Conservation (phyloP, 768 basidiomycete species). For the Tephrocybe rancida region DNA sequence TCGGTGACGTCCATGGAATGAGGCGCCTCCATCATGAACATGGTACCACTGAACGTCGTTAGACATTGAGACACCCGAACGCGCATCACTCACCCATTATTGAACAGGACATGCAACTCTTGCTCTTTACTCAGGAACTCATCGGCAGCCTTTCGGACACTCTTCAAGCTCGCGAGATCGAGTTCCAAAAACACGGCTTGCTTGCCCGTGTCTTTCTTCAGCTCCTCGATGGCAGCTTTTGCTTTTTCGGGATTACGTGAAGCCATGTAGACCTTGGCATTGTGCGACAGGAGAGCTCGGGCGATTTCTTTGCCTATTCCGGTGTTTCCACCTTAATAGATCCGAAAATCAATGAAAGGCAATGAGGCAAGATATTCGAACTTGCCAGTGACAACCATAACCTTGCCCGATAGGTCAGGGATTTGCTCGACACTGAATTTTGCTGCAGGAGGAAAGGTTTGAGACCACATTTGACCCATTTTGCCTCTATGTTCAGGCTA, state of each 20-base stretch:
- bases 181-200: conserved; percentile 37
- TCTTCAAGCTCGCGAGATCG: conserved; percentile 36
- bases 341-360: too few relatives aligned
- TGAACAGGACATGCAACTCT: too few relatives aligned
- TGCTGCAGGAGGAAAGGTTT: too few relatives aligned
- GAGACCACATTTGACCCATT: too few relatives aligned
- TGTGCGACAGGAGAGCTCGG: conserved; percentile 32
- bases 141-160: conserved; percentile 33
- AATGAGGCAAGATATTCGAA: too few relatives aligned
- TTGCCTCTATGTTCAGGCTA: too few relatives aligned
- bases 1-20: conserved; percentile 27
- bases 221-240: conserved; percentile 29
- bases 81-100: too few relatives aligned
- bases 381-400: too few relatives aligned
- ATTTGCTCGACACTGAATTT: too few relatives aligned
- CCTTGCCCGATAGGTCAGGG: too few relatives aligned
- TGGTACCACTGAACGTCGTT: conserved; percentile 43
- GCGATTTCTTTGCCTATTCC: conserved; percentile 41
- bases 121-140: conserved; percentile 43
- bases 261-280: conserved; percentile 44
- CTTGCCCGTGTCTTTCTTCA: conserved; percentile 38
- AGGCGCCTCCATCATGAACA: conserved; percentile 26
- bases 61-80: too few relatives aligned
- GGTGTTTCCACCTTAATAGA: conserved; percentile 34
- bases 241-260: conserved; percentile 32